A percentile compares a stretch with the other conserved stretches of the same genome.
These are phyloP conservation scores for Hymenoscyphus occultus DNA, from an alignment of 2,329 filamentous ascomycete genomes.

Conservation along the genomic window DNA sequence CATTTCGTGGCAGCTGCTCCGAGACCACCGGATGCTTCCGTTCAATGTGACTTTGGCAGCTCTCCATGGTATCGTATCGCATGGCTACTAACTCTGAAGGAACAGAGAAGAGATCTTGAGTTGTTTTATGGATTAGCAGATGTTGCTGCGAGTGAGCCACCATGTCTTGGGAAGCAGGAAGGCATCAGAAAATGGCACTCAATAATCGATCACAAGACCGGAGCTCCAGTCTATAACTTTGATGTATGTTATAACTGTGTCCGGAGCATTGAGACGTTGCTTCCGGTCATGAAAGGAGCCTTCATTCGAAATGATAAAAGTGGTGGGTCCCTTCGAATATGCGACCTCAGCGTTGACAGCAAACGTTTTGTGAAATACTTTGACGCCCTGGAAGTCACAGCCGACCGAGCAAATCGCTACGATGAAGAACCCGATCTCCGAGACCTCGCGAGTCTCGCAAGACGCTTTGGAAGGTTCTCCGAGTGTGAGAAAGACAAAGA, in stretches of 20 bases:
- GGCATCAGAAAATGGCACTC: constrained; percentile 70
- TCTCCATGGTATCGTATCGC: constrained; percentile 80
- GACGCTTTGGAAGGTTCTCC: constrained; percentile 22
- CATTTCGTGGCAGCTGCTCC: constrained; percentile 62
- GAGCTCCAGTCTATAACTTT: constrained; percentile 66
- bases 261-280: constrained; percentile 66
- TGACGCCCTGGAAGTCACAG: constrained; percentile 56
- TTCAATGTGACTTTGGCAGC: constrained; percentile 75
- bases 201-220: constrained; percentile 64
- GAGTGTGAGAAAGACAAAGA: constrained; percentile 40
- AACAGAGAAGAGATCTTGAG: constrained; percentile 61
- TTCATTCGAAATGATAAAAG: constrained; percentile 47
- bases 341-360: constrained; percentile 64
- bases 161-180: constrained; percentile 56
- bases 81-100: constrained; percentile 75
- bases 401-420: constrained; percentile 46
- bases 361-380: constrained; percentile 58
- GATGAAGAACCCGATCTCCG: constrained; percentile 28
- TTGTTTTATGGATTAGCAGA: constrained; percentile 68
- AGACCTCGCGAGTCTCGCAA: constrained; percentile 28
- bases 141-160: constrained; percentile 54
- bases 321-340: constrained; percentile 52
- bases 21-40: constrained; percentile 54
- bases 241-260: constrained; percentile 73
- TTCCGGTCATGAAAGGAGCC: constrained; percentile 67